Evolutionary conservation across 441 rosid genomes (phyloP), one percentile per base, ranked within the genome.

Genomic region (Populus hybrid): DNA sequence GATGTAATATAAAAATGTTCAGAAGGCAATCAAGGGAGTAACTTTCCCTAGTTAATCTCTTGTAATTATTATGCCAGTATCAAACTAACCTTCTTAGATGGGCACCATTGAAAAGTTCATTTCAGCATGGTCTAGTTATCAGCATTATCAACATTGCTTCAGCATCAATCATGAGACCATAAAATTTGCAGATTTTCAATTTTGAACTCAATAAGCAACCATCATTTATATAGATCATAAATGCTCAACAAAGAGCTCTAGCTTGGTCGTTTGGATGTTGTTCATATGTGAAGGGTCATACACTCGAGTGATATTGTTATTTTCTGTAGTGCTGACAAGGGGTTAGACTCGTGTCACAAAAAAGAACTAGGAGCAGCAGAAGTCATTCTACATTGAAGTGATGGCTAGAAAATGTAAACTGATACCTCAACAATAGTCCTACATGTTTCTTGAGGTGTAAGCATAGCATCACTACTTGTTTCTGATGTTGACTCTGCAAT

Each of bases 401-500:
- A 18, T 19, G 9, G 71, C 68, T 78, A 80, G 70, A 64, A 57
- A 83, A 81, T 76, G 32, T 75, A 80, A 84, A 82, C 83, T 84
- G 74, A 89, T 91, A 94, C 99, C 99, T 96, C 97, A 14, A 92
- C 90, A 71, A 91, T 82, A 28, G 98, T 94, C 89, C 98, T 87
- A 50, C 89, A 81, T 74, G 89, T 91, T 88, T 96, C 98, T 35
- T 92, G 87, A 79, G 92, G 83, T 1, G 97, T 83, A 78, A 91
- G 98, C 75, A 79, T 83, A 10, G 89, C 89, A 68, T 86, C 93
- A 72, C 71, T 88, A 40, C 72, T 68, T 70, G 68, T 88, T 73
- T 80, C 83, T 24, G 89, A 86, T 1, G 78, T 76, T 16, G 88
- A 80, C 69, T 87, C 90, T n/a, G 83, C 87, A 69, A 94, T 85